Evolutionary conservation across 306 rosid species (phyloP), one percentile per base, ranked within the genome.

Genomic region (Gillenia trifoliata): DNA sequence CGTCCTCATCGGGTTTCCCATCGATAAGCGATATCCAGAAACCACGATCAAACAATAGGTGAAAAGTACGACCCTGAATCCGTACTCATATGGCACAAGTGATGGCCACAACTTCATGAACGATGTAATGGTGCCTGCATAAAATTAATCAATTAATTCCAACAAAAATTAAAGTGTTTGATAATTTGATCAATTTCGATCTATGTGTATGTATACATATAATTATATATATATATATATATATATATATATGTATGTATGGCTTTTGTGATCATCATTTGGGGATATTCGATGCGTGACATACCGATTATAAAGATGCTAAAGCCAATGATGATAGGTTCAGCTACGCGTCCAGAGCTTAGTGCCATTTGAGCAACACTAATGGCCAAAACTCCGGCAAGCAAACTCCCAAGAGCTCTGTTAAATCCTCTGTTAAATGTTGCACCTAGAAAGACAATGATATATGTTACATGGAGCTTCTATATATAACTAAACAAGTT

Each of bases 401-500:
- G 86, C 79, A 88, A 83, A 65, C 90, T 88, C 61, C 93, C 93
- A 28, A 90, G 81, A 38, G 90, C 93, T 54, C 96, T 64, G 72
- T 90, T 88, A 62, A 90, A 85, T 34, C 93, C 96, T 64, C 88
- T 81, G 74, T 90, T 86, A 65, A 90, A 88, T 11, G 96, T 90
- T 59, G 91, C 86, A 25, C 96, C 96, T 90, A 71, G 10, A 77
- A 43, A 78, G 68, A 41, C 66, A 25, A 25, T 34, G 45, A 19
- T 33, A 17, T 3, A 38, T 22, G 17, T 11, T 6, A 41, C 29
- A 73, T 45, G 16, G 25, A n/a, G 23, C 56, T 38, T 20, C 38
- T 41, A 56, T 22, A 11, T 4, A 22, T 56, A 22, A 23, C 15
- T 7, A 20, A 7, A 20, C 10, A 55, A 55, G 52, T 5, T 1